phyloP scores from a whole-genome alignment of 1,284 basidiomycete species.

The Golubevia sp. region DNA sequence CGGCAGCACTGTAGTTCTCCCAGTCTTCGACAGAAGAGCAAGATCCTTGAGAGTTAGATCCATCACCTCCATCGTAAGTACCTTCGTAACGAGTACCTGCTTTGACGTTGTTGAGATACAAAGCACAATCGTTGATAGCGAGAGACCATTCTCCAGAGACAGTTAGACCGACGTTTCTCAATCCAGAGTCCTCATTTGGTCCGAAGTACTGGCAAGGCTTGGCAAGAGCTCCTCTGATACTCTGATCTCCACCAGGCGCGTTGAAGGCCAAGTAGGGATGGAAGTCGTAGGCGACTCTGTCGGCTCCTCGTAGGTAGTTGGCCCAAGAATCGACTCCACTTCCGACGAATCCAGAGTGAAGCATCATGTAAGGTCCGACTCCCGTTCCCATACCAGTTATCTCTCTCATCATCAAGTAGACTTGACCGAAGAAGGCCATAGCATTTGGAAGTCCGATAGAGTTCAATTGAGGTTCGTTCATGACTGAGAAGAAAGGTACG shows the following conservation, averaged over 20 bases:
- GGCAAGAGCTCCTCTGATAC: background rate
- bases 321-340: slow-evolving; percentile 15
- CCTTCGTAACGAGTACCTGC: slow-evolving; percentile 21
- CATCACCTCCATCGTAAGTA: background rate
- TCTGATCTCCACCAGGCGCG: background rate
- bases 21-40: slow-evolving; percentile 33
- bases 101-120: slow-evolving; percentile 11
- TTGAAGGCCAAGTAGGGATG: slow-evolving; percentile 15
- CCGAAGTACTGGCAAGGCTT: slow-evolving; percentile 10
- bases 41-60: slow-evolving; percentile 4
- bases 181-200: background rate
- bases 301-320: slow-evolving; percentile 31
- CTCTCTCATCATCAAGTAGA: slow-evolving; percentile 25
- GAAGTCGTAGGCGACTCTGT: slow-evolving; percentile 18
- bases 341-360: slow-evolving; percentile 17
- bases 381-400: slow-evolving; percentile 23
- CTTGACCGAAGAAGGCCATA: slow-evolving; percentile 24
- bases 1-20: slow-evolving; percentile 19
- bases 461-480: slow-evolving; percentile 17
- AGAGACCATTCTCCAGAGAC: slow-evolving; percentile 23
- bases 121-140: slow-evolving; percentile 18
- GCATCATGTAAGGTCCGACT: slow-evolving; percentile 13
- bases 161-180: slow-evolving; percentile 19
- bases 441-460: slow-evolving; percentile 10
- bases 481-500: slow-evolving; percentile 10